Evolutionary conservation across 1,284 basidiomycete genomes (phyloP), one percentile per base, ranked within the genome.

Genomic region (Apiotrichum laibachii): DNA sequence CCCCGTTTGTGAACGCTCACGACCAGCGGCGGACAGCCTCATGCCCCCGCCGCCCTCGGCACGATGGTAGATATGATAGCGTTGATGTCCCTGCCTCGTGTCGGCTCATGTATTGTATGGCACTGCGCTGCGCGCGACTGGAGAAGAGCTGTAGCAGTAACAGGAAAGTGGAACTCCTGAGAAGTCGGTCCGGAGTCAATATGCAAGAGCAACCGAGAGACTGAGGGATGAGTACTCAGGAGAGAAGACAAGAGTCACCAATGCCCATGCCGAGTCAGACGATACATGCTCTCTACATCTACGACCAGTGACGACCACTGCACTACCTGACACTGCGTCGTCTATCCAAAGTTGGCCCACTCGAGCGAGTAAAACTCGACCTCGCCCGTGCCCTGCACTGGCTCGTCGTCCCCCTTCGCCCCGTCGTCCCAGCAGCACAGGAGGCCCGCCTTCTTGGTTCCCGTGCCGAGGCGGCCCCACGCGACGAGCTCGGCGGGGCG

Each of bases 371-470:
- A 85, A 80, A 88, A 92, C 9, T 86, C 85, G 46, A 65, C 60
- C 45, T 63, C 61, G 37, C 59, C 58, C 16, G 57, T 53, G 12
- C 43, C 58, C 45, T 63, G 54, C 33, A 50, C 54, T 11, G 48
- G 51, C 13, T 55, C 60, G 12, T 3, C 7, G 4, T 51, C 61
- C 2, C 50, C 53, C 45, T 45, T 51, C 19, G 55, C 53, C 11
- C 61, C 60, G 52, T 89, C 85, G 70, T 94, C 85, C 88, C 89
- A 95, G 44, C 86, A 85, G 69, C 92, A 96, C 8, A 99, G 75
- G 34, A 99, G 77, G 73, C 98, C 94, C 0, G 92, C 87, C 79
- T 99, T 99, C 76, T 98, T 99, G 5, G 96, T 98, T 1, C 91
- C 95, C 1, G 96, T 99, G 0, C 95, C 96, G 44, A 99, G 79